A percentile compares a stretch with the other conserved stretches of the same genome.
Conservation (phyloP, 2,329 filamentous ascomycete species). For the Penicillium sclerotigenum region DNA sequence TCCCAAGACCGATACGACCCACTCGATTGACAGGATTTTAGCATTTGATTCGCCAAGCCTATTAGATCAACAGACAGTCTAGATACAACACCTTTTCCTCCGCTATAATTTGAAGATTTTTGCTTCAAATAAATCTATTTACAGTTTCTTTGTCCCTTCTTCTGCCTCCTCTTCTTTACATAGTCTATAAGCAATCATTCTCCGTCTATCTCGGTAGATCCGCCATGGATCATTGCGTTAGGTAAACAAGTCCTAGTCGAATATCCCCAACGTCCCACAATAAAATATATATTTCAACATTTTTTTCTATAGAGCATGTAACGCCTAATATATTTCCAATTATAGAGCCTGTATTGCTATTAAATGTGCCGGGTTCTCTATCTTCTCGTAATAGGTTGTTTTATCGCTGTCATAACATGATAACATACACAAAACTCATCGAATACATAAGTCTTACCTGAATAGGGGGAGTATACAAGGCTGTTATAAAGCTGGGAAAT, state of each 20-base stretch:
- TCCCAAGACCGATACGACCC: background rate
- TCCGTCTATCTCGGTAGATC: background rate
- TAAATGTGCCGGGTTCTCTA: background rate
- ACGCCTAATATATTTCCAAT: background rate
- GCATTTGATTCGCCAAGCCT: background rate
- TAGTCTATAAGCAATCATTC: background rate
- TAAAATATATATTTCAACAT: background rate
- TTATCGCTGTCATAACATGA: too few species aligned
- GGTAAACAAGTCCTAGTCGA: too few species aligned
- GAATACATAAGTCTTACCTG: background rate
- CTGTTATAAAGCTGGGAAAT: background rate
- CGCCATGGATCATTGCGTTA: background rate
- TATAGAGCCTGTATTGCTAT: background rate
- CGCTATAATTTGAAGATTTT: background rate
- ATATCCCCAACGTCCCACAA: too few species aligned
- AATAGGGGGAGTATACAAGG: background rate
- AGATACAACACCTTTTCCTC: background rate
- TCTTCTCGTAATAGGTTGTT: background rate
- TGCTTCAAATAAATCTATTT: background rate
- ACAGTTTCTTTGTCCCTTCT: background rate
- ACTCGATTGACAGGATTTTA: background rate
- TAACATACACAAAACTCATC: background rate
- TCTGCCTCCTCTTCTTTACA: background rate
- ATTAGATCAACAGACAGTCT: background rate
- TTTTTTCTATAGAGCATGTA: background rate